phyloP scores from a whole-genome alignment of 768 basidiomycete species.

The Pisolithus marmoratus region DNA sequence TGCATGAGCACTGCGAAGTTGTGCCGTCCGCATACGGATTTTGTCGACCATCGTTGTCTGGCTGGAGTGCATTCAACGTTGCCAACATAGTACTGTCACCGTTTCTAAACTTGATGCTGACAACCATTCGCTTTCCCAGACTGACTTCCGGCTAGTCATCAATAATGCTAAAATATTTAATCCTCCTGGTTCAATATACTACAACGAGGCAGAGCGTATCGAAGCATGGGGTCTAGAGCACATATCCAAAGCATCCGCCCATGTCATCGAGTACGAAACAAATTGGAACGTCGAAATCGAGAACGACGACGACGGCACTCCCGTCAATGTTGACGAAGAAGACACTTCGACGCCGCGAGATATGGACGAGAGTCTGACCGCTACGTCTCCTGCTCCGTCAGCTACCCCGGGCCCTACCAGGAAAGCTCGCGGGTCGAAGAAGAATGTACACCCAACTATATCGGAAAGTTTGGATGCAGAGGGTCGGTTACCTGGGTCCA shows the following conservation, averaged over 20 bases:
- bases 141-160: slow-evolving; percentile 68
- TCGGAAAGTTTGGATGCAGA: slow-evolving; percentile 57
- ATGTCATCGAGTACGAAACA: slow-evolving; percentile 76
- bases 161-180: slow-evolving; percentile 75
- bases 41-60: not conserved
- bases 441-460: slow-evolving; percentile 33
- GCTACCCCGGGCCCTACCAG: slow-evolving; percentile 32
- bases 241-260: slow-evolving; percentile 61
- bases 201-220: slow-evolving; percentile 67
- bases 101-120: not conserved
- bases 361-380: slow-evolving; percentile 36
- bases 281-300: slow-evolving; percentile 83
- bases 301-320: slow-evolving; percentile 42
- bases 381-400: slow-evolving; percentile 43
- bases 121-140: slow-evolving; percentile 28
- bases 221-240: slow-evolving; percentile 70
- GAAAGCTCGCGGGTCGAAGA: slow-evolving; percentile 48
- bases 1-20: too few relatives aligned
- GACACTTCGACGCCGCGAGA: slow-evolving; percentile 39
- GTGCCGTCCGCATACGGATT: not conserved
- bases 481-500: slow-evolving; percentile 69
- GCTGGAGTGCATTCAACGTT: not conserved
- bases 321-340: slow-evolving; percentile 34
- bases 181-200: slow-evolving; percentile 65
- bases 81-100: not conserved